Percentiles rank a stretch among this genome's conserved stretches.
Conservation (phyloP, 345 rosid genomes). For the Populus alba region DNA sequence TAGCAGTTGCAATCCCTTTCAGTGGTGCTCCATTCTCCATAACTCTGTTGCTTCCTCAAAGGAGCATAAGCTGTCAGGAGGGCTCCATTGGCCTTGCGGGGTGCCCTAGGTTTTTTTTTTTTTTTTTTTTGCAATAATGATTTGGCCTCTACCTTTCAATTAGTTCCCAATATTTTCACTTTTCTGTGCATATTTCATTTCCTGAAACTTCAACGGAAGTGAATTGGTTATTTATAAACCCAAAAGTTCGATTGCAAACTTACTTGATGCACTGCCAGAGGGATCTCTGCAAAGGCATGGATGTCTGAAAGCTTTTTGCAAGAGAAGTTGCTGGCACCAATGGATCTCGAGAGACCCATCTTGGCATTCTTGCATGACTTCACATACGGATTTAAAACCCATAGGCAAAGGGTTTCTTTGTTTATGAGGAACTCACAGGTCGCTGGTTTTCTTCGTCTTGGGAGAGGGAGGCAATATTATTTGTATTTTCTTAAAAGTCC, state of each 20-base stretch:
- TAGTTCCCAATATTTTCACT: neutral
- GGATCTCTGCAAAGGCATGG: conserved; percentile 59
- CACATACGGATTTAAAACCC: conserved; percentile 66
- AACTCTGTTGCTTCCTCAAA: conserved; percentile 62
- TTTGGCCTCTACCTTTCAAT: conserved; percentile 69
- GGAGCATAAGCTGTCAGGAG: conserved; percentile 55
- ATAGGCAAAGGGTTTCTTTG: conserved; percentile 52
- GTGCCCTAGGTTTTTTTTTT: conserved; percentile 44
- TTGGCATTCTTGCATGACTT: conserved; percentile 70
- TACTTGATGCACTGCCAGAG: conserved; percentile 72
- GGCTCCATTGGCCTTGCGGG: conserved; percentile 49
- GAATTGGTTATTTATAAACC: neutral
- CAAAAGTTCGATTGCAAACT: neutral
- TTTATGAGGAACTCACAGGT: conserved; percentile 58
- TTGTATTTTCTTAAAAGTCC: too few relatives aligned
- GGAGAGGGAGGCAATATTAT: too few relatives aligned
- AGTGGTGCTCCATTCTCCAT: conserved; percentile 51
- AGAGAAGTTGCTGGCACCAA: conserved; percentile 84
- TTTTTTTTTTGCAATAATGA: conserved; percentile 65
- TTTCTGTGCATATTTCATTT: neutral
- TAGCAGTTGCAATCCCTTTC: conserved; percentile 56
- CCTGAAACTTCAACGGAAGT: neutral
- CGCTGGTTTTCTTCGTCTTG: conserved; percentile 18
- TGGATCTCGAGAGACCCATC: conserved; percentile 60
- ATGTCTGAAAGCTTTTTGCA: conserved; percentile 59